These are phyloP conservation scores for Fusarium buxicola DNA, from an alignment of 2,329 filamentous ascomycete genomes.

Conservation along the genomic window DNA sequence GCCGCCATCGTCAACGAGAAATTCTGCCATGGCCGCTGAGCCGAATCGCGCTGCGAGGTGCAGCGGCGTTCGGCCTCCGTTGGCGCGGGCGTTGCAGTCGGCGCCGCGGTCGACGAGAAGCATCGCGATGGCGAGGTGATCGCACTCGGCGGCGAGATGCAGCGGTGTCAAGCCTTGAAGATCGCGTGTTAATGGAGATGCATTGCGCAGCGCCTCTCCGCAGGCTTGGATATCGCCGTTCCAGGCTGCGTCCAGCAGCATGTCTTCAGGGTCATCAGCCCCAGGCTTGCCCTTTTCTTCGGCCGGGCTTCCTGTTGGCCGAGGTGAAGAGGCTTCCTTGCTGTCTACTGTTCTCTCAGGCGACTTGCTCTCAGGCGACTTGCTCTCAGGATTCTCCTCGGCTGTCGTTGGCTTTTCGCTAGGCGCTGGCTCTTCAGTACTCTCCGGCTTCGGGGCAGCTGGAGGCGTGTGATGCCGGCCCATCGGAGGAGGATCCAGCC, in stretches of 20 bases:
- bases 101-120: conserved; percentile 48
- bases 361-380: neutral
- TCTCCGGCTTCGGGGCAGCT: neutral
- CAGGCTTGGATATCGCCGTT: conserved; percentile 47
- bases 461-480: conserved; percentile 9
- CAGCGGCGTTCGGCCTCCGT: conserved; percentile 48
- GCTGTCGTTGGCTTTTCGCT: neutral
- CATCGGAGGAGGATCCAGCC: conserved; percentile 31
- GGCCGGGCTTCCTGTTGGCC: neutral
- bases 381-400: neutral
- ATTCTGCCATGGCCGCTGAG: conserved; percentile 48
- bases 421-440: fast-evolving
- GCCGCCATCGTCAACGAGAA: conserved; percentile 47
- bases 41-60: conserved; percentile 49
- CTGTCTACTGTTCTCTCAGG: neutral
- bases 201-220: conserved; percentile 39
- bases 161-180: conserved; percentile 47
- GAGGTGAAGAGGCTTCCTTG: neutral
- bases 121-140: conserved; percentile 50
- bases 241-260: conserved; percentile 50
- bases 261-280: conserved; percentile 36
- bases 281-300: conserved; percentile 13
- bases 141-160: conserved; percentile 49
- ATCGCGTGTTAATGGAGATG: conserved; percentile 44
- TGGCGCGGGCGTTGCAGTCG: conserved; percentile 43